Conservation (phyloP, 306 rosid genomes). For the Cicer arietinum region DNA sequence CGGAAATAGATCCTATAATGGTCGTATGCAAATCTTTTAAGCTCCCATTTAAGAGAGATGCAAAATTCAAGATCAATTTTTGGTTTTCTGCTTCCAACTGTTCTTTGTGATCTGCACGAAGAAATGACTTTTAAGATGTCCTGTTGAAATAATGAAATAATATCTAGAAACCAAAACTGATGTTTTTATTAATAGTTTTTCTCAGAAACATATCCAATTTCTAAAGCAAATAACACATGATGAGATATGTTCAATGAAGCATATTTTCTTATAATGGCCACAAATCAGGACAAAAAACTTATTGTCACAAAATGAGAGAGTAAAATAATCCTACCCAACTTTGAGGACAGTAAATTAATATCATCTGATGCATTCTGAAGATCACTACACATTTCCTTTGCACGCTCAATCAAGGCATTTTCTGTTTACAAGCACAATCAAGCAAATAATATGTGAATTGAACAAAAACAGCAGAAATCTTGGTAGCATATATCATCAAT, state of each 20-base stretch:
- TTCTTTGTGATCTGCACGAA: constrained; percentile 69
- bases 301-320: constrained; percentile 12
- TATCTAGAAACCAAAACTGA: neutral
- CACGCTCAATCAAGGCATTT: constrained; percentile 71
- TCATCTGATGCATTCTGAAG: constrained; percentile 78
- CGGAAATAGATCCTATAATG: constrained; percentile 72
- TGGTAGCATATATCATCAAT: constrained; percentile 3
- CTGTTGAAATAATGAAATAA: constrained; percentile 7
- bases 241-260: constrained; percentile 9
- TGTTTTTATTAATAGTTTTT: neutral
- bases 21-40: constrained; percentile 70
- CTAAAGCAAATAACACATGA: neutral
- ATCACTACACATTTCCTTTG: constrained; percentile 74
- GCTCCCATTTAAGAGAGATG: constrained; percentile 53
- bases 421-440: constrained; percentile 55
- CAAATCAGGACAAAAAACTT: constrained; percentile 5
- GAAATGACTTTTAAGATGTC: constrained; percentile 1
- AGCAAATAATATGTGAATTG: constrained; percentile 33
- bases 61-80: constrained; percentile 46
- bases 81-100: constrained; percentile 75
- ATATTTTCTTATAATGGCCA: constrained; percentile 1
- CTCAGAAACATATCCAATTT: neutral
- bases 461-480: constrained; percentile 15
- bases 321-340: constrained; percentile 62
- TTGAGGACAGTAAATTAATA: constrained; percentile 61